phyloP scores from a whole-genome alignment of 2,329 filamentous ascomycete species.

The Fusarium dlaminii region DNA sequence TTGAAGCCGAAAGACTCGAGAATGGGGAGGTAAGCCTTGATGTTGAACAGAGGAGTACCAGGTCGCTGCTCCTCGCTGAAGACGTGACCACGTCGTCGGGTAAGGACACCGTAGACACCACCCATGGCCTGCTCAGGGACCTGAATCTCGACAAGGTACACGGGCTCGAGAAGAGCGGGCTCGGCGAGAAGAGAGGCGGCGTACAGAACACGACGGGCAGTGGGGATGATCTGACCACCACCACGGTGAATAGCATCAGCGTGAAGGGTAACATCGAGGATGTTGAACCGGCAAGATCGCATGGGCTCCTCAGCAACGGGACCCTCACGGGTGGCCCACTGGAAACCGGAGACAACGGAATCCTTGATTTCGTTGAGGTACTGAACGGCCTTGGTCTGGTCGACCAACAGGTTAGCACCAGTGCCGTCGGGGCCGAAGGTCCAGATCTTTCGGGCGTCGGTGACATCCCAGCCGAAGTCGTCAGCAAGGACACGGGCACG shows the following conservation, averaged over 20 bases:
- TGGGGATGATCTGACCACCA: conserved; percentile 98
- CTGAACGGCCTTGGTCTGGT: conserved; percentile 99
- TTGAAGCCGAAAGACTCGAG: conserved; percentile 99
- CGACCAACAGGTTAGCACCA: conserved; percentile 97
- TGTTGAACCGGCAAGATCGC: conserved; percentile 97
- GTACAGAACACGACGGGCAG: conserved; percentile 96
- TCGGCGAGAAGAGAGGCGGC: conserved; percentile 90
- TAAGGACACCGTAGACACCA: conserved; percentile 99
- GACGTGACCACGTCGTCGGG: conserved; percentile 97
- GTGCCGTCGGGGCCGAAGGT: conserved; percentile 98
- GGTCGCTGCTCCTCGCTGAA: conserved; percentile 98
- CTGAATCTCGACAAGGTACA: conserved; percentile 99
- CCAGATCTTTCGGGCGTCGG: conserved; percentile 99
- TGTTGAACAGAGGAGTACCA: conserved; percentile 98
- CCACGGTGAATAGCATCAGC: conserved; percentile 99
- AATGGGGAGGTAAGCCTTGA: conserved; percentile 97
- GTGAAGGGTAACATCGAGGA: conserved; percentile 99
- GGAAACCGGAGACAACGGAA: conserved; percentile 99
- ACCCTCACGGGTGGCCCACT: conserved; percentile 98
- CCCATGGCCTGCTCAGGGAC: conserved; percentile 99
- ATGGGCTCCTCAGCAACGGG: conserved; percentile 98
- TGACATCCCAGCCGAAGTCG: conserved; percentile 99
- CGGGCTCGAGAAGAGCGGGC: conserved; percentile 91
- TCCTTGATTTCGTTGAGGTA: conserved; percentile 99
- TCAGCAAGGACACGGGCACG: conserved; percentile 96